These are phyloP conservation scores for Beauveria brongniartii DNA, from an alignment of 2,329 filamentous ascomycete species.

Conservation along the genomic window DNA sequence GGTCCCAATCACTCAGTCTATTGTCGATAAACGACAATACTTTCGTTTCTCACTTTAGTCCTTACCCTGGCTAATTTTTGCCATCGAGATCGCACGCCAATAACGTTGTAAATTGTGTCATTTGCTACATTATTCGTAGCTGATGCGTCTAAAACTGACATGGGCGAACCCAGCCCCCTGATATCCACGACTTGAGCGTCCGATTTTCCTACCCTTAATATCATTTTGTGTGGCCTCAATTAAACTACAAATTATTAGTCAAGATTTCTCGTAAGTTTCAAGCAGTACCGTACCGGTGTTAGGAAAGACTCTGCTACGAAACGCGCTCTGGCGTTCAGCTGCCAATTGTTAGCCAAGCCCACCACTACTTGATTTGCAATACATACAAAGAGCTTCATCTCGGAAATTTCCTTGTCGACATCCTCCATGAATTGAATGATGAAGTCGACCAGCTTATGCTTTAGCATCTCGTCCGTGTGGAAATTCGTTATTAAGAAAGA, in stretches of 20 bases:
- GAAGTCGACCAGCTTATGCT: constrained; percentile 98
- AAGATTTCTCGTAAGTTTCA: too few relatives aligned
- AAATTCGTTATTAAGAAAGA: constrained; percentile 98
- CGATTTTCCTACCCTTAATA: neutral
- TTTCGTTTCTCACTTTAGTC: neutral
- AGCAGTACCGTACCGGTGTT: constrained; percentile 61
- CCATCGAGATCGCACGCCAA: neutral
- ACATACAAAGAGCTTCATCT: constrained; percentile 99
- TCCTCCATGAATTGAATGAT: constrained; percentile 99
- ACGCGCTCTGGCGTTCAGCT: constrained; percentile 93
- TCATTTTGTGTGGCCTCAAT: constrained; percentile 3
- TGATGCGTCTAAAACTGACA: neutral
- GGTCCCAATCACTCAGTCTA: neutral
- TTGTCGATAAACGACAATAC: neutral
- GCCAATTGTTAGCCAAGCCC: constrained; percentile 17
- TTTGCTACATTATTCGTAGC: constrained; percentile 8
- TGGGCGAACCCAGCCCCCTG: neutral
- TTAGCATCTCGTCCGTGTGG: constrained; percentile 97
- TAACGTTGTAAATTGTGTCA: neutral
- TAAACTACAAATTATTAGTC: neutral
- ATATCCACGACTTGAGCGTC: neutral
- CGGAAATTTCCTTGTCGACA: constrained; percentile 98
- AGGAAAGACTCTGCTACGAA: constrained; percentile 98
- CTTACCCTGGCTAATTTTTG: accelerated
- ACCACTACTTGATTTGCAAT: neutral